Evolutionary conservation across 2,329 filamentous ascomycete genomes (phyloP).

Genomic region (Chaetomium olivaceum): DNA sequence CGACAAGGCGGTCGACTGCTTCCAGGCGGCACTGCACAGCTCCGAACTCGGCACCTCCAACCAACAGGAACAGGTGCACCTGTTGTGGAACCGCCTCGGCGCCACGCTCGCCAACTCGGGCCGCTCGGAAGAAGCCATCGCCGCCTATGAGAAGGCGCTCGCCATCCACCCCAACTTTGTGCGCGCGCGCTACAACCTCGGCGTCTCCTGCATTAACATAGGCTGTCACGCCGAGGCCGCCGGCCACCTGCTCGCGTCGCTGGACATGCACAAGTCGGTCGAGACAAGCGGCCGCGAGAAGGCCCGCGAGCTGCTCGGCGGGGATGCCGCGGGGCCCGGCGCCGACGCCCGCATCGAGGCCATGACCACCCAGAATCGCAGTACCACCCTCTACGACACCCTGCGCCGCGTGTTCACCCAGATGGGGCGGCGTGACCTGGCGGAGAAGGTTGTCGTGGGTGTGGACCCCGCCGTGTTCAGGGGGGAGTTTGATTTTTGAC

Average conservation of each 20-base stretch:
- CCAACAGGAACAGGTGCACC: constrained; percentile 80
- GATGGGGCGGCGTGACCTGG: constrained; percentile 87
- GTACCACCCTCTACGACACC: constrained; percentile 95
- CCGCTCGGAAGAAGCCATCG: constrained; percentile 91
- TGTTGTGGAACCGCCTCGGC: constrained; percentile 95
- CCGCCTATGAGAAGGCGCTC: constrained; percentile 91
- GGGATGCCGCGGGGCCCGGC: constrained; percentile 41
- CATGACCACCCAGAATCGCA: constrained; percentile 93
- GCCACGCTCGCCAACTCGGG: constrained; percentile 95
- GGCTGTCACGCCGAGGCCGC: constrained; percentile 92
- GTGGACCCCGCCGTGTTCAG: constrained; percentile 91
- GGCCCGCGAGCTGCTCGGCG: constrained; percentile 78
- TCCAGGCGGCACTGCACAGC: constrained; percentile 83
- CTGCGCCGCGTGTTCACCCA: constrained; percentile 91
- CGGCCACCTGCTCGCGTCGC: constrained; percentile 84
- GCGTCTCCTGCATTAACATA: constrained; percentile 96
- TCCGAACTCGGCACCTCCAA: constrained; percentile 84
- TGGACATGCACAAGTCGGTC: constrained; percentile 94
- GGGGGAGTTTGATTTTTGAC: constrained; percentile 81
- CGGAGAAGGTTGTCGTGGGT: constrained; percentile 81
- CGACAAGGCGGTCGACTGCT: constrained; percentile 98
- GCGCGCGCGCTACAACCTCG: constrained; percentile 92
- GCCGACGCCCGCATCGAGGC: constrained; percentile 75
- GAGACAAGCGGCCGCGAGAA: constrained; percentile 81
- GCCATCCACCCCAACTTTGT: constrained; percentile 94